Evolutionary conservation across 2,329 filamentous ascomycete species (phyloP).

Genomic region (Huntiella bhutanensis): DNA sequence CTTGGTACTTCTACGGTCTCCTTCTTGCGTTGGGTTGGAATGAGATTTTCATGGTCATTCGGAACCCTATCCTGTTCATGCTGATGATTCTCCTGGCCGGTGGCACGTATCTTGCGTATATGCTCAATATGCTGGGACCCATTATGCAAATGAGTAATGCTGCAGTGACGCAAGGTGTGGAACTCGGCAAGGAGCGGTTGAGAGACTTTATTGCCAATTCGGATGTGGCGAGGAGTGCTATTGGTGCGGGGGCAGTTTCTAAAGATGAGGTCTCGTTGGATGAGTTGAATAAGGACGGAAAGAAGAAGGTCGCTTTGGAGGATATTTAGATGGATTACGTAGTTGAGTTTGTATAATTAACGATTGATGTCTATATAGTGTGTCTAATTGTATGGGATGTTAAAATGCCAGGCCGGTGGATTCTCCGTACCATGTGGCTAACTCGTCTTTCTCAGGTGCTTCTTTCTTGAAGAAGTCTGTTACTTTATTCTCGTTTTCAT

Average conservation of each 20-base stretch:
- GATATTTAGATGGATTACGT: slow-evolving; percentile 26
- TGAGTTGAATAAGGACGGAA: slow-evolving; percentile 40
- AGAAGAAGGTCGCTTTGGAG: slow-evolving; percentile 33
- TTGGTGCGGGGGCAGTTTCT: slow-evolving; percentile 45
- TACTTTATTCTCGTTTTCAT: slow-evolving; percentile 47
- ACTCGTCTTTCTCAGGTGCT: slow-evolving; percentile 35
- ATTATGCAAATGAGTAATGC: slow-evolving; percentile 92
- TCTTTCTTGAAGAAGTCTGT: slow-evolving; percentile 53
- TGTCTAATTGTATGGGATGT: not conserved
- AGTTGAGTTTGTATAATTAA: not conserved
- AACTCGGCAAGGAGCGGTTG: slow-evolving; percentile 80
- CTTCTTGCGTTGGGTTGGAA: slow-evolving; percentile 94
- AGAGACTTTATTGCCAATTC: slow-evolving; percentile 76
- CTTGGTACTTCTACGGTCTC: slow-evolving; percentile 82
- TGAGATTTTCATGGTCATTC: slow-evolving; percentile 82
- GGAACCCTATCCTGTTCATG: slow-evolving; percentile 85
- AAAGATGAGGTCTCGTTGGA: slow-evolving; percentile 34
- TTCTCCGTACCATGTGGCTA: slow-evolving; percentile 68
- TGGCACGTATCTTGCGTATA: slow-evolving; percentile 77
- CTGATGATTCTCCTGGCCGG: slow-evolving; percentile 60
- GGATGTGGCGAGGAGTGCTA: slow-evolving; percentile 67
- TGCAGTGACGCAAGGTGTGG: slow-evolving; percentile 65
- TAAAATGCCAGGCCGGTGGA: slow-evolving; percentile 27
- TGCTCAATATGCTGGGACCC: slow-evolving; percentile 83
- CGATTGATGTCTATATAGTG: not conserved